These are phyloP conservation scores for Gelatoporia subvermispora DNA, from an alignment of 768 basidiomycete genomes.

Conservation along the genomic window DNA sequence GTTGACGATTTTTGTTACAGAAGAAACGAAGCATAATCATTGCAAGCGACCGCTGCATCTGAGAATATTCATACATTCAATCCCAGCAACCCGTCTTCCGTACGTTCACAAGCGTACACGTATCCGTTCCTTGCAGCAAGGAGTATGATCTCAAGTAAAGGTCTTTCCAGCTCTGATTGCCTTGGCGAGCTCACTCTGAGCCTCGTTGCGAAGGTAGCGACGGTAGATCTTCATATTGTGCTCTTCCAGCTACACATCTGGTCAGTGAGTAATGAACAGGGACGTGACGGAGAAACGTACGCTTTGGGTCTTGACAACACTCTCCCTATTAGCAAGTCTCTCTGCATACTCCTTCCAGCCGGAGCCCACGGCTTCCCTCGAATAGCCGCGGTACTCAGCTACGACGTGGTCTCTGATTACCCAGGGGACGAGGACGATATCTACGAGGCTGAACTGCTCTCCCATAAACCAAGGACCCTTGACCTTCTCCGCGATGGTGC, in stretches of 20 bases:
- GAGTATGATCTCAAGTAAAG: constrained; percentile 4
- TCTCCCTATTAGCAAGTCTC: constrained; percentile 37
- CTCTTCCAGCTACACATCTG: constrained; percentile 23
- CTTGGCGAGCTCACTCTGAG: constrained; percentile 25
- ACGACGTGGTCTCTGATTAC: constrained; percentile 43
- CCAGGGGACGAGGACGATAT: constrained; percentile 56
- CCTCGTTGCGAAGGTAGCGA: constrained; percentile 52
- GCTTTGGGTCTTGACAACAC: constrained; percentile 39
- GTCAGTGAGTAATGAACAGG: background rate
- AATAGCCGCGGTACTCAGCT: constrained; percentile 44
- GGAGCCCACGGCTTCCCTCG: constrained; percentile 35
- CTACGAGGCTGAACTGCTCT: constrained; percentile 47
- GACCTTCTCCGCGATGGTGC: constrained; percentile 31
- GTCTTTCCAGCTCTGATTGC: constrained; percentile 19
- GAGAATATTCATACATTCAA: no score
- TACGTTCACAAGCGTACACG: no score
- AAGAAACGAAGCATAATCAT: no score
- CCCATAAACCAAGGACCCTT: constrained; percentile 56
- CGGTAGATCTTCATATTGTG: constrained; percentile 46
- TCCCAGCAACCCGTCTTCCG: no score
- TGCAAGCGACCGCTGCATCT: no score
- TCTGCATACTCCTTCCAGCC: constrained; percentile 44
- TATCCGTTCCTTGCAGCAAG: no score
- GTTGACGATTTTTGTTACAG: no score
- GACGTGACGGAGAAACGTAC: constrained; percentile 13